Percentiles rank a stretch among this genome's conserved stretches.
phyloP scores from a whole-genome alignment of 2,329 filamentous ascomycete species.

The Neopestalotiopsis sp. region DNA sequence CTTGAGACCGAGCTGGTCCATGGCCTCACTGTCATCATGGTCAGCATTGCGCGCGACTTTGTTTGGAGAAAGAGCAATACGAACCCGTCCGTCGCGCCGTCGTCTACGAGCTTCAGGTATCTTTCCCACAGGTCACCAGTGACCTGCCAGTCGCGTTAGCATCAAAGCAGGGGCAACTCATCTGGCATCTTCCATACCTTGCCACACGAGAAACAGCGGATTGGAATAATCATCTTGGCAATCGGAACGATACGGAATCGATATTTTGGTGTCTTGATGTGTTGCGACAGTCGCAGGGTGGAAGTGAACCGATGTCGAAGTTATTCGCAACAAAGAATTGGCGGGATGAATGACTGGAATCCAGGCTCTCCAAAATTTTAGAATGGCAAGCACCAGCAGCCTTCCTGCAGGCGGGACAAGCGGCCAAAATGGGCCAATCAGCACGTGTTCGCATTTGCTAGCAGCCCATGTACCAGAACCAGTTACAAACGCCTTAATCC shows the following conservation, averaged over 20 bases:
- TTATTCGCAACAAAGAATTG: slow-evolving; percentile 11
- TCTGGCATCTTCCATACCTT: slow-evolving; percentile 69
- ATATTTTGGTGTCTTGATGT: background rate
- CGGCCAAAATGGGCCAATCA: slow-evolving; percentile 15
- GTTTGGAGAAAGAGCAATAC: slow-evolving; percentile 35
- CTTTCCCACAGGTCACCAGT: slow-evolving; percentile 97
- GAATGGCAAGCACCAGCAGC: slow-evolving; percentile 5
- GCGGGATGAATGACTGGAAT: slow-evolving; percentile 9
- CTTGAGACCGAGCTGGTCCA: slow-evolving; percentile 92
- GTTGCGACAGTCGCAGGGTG: background rate
- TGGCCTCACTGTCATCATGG: slow-evolving; percentile 75
- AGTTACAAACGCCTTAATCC: background rate
- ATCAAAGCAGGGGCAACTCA: slow-evolving; percentile 8
- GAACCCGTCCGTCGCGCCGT: slow-evolving; percentile 76
- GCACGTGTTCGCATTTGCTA: slow-evolving; percentile 8
- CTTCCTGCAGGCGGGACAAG: slow-evolving; percentile 7
- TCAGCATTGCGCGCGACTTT: slow-evolving; percentile 29
- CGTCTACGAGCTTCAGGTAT: slow-evolving; percentile 87
- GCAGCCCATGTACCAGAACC: background rate
- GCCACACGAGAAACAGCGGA: slow-evolving; percentile 98
- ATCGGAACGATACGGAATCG: background rate
- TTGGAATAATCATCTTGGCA: slow-evolving; percentile 91
- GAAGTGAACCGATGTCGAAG: background rate
- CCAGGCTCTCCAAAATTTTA: slow-evolving; percentile 17
- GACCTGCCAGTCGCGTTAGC: slow-evolving; percentile 64